A percentile compares a stretch with the other conserved stretches of the same genome.
Conservation (phyloP, 495 filamentous ascomycete genomes). For the Hypomontagnella submonticulosa region DNA sequence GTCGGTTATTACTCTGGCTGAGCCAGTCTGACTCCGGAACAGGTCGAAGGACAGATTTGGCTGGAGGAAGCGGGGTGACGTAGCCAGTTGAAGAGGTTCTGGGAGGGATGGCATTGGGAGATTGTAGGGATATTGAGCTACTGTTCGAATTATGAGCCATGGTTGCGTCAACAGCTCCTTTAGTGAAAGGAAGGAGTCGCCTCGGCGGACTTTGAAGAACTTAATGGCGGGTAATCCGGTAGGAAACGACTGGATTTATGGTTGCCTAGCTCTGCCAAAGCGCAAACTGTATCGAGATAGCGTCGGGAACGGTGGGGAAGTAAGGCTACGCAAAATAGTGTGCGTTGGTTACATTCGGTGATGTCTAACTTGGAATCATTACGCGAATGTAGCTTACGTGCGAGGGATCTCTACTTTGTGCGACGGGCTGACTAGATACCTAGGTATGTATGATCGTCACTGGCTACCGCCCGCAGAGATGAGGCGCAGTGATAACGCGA, state of each 20-base stretch:
- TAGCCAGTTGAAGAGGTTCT: conserved; percentile 73
- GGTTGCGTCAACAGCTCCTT: conserved; percentile 7
- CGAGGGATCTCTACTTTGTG: background rate
- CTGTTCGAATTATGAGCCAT: conserved; percentile 32
- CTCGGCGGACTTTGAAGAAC: background rate
- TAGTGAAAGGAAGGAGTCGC: background rate
- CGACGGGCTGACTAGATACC: background rate
- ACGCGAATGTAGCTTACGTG: conserved; percentile 17
- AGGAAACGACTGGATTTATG: conserved; percentile 14
- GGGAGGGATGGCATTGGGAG: conserved; percentile 76
- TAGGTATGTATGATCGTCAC: conserved; percentile 6
- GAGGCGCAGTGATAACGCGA: conserved; percentile 16
- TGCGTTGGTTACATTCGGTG: conserved; percentile 17
- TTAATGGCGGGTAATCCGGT: background rate
- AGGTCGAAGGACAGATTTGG: conserved; percentile 63
- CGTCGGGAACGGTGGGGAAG: conserved; percentile 16
- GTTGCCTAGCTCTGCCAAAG: conserved; percentile 29
- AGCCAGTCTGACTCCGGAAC: conserved; percentile 70
- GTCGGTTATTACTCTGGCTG: conserved; percentile 45
- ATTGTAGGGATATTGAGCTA: conserved; percentile 56
- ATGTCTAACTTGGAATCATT: background rate
- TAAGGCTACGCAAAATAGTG: background rate
- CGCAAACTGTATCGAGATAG: conserved; percentile 19
- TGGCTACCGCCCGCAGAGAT: conserved; percentile 1
- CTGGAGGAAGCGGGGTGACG: conserved; percentile 48